phyloP scores from a whole-genome alignment of 2,329 filamentous ascomycete species.

The Mariannaea sp. region DNA sequence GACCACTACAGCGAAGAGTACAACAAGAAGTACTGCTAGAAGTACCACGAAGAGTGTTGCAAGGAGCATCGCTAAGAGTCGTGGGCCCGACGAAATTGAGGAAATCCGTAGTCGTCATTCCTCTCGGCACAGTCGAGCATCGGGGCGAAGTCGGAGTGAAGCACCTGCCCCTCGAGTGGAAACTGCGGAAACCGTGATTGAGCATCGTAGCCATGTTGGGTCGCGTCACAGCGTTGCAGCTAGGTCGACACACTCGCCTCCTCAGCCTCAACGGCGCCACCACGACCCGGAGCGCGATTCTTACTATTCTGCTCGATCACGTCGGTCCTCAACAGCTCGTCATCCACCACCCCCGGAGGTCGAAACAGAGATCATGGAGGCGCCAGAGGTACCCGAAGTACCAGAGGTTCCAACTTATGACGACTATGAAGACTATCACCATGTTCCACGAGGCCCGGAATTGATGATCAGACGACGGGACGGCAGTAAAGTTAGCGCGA shows the following conservation, averaged over 20 bases:
- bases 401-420: conserved; percentile 16
- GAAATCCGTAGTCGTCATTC: conserved; percentile 49
- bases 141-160: conserved; percentile 50
- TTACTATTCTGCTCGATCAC: conserved; percentile 50
- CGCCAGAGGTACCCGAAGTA: conserved; percentile 29
- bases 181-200: conserved; percentile 40
- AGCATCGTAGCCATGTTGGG: conserved; percentile 48
- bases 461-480: conserved; percentile 40
- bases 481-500: conserved; percentile 34
- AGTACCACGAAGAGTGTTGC: conserved; percentile 31
- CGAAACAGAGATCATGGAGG: conserved; percentile 37
- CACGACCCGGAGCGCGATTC: conserved; percentile 48
- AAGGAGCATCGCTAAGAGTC: conserved; percentile 36
- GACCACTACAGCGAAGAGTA: conserved; percentile 22
- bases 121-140: conserved; percentile 41
- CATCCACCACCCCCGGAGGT: conserved; percentile 34
- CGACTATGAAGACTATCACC: conserved; percentile 3
- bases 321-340: conserved; percentile 33
- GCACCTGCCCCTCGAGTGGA: conserved; percentile 44
- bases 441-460: conserved; percentile 20
- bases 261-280: conserved; percentile 30
- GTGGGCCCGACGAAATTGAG: conserved; percentile 35
- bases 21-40: background rate
- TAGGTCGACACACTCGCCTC: conserved; percentile 33
- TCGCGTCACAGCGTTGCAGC: conserved; percentile 43